Base-by-base conservation (phyloP, 169 alveolate genomes). In the Plasmodium knowlesi region DNA sequence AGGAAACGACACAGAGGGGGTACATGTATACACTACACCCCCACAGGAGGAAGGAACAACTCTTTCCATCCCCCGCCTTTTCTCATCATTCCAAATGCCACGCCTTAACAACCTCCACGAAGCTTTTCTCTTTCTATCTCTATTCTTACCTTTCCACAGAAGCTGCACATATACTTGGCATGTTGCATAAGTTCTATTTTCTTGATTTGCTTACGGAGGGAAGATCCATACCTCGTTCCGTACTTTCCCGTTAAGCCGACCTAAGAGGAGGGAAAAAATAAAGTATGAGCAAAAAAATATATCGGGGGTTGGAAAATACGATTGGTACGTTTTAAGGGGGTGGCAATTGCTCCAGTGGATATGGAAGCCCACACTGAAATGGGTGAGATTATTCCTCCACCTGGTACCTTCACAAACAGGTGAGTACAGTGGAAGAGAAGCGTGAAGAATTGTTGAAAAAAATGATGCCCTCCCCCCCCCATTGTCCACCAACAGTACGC, bases 161-260 rank as follows among this genome's bases (percentile, higher is more conserved):
- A 98, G 83, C 99, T 97, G 98, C 99, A 98, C 82, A 96, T 96
- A 96, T 98, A 98, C 78, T 97, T 97, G 90, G 98, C 98, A 93
- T 98, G 98, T 95, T 98, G 99, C 89, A 97, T 96, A 93, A 98
- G 93, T 96, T 98, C 99, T 93, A 98, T 96, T 97, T 98, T 98
- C 97, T 98, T 98, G 94, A 98, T 98, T 94, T 98, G 98, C 96
- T 99, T 99, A 94, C 99, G 98, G 93, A 98, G 96, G 71, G 99
- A 98, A 57, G 99, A 99, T 57, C 99, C 99, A 95, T 99, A 99
- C 90, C 99, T 98, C 34, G 99, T 98, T n/a, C 99, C 99, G 97
- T 98, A 99, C 96, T 98, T 98, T 57, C 99, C 99, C 89, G 98
- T 97, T 88, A 99, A 98, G 84, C 99, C 99, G 96, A 99, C 99